Base-by-base conservation (phyloP, 2,329 filamentous ascomycete species). In the Colletotrichum sp. region DNA sequence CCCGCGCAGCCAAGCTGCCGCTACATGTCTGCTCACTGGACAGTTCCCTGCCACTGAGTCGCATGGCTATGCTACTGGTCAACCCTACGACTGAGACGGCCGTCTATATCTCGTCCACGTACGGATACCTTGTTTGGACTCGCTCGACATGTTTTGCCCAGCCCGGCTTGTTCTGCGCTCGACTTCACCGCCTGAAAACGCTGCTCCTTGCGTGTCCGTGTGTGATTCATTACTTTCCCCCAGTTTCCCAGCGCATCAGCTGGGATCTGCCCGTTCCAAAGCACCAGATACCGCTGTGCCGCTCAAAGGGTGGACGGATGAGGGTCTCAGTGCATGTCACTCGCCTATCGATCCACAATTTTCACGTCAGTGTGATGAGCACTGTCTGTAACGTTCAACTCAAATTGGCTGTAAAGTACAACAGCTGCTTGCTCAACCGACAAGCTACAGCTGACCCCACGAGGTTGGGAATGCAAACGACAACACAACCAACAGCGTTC, bases 1-100 rank as follows among this genome's bases (percentile, higher is more conserved):
- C 44, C 48, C 44, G 73, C 67, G 72, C 67, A 71, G 74, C 76
- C 76, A 77, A 77, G 76, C 48, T 60, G 63, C 60, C 44, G 39
- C 61, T 63, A 27, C 55, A 61, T 44, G 52, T 36, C 68, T 66
- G 19, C 28, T 73, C 70, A 60, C 60, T 39, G 36, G 34, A 11
- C 70, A 34, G 11, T 39, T 55, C 70, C 72, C 63, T 68, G 71
- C 22, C 59, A 52, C 39, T 60, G 59, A 67, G 64, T 52, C 32
- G 64, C 57, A 34, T 28, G 28, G 39, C 59, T 27, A n/a, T 27
- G 28, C 32, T 39, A 69, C 65, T 69, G 67, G 73, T 60, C 34
- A n/a, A 65, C 44, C n/a, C 22, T 28, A n/a, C 57, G 32, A 68
- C 34, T 28, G 44, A 59, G 44, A 68, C 57, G 73, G 44, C 64